Evolutionary conservation across 352 stramenopile genomes (phyloP).

Genomic region (Sclerospora graminicola): DNA sequence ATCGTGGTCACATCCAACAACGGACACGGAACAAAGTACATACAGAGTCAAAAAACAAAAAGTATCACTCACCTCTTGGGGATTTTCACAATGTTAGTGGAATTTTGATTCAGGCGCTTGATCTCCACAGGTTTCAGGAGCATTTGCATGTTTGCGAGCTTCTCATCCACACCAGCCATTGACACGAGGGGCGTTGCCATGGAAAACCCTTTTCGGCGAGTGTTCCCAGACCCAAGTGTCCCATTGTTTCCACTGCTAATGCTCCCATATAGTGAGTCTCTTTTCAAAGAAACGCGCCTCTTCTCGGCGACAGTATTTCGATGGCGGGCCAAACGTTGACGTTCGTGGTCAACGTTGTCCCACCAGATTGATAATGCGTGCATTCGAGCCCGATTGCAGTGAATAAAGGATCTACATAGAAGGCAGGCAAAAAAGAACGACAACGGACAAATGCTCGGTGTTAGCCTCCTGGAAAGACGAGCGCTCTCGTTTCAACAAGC

Average conservation of each 20-base stretch:
- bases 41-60: too few relatives aligned
- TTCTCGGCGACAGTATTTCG: too few relatives aligned
- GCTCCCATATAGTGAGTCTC: too few relatives aligned
- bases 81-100: slow-evolving; percentile 55
- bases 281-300: too few relatives aligned
- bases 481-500: background rate
- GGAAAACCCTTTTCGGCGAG: too few relatives aligned
- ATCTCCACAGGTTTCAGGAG: slow-evolving; percentile 72
- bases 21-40: too few relatives aligned
- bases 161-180: slow-evolving; percentile 48
- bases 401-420: slow-evolving; percentile 28
- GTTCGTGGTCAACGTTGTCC: slow-evolving; percentile 55
- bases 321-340: slow-evolving; percentile 50
- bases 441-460: too few relatives aligned
- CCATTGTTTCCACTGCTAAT: too few relatives aligned
- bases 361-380: slow-evolving; percentile 47
- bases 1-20: too few relatives aligned
- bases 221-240: too few relatives aligned
- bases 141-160: slow-evolving; percentile 61
- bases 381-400: slow-evolving; percentile 45
- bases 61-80: slow-evolving; percentile 32
- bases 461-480: too few relatives aligned
- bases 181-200: slow-evolving; percentile 13
- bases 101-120: slow-evolving; percentile 51
- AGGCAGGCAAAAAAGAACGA: too few relatives aligned